Base-by-base conservation (phyloP, 2,329 filamentous ascomycete genomes). In the Fusarium sp. region DNA sequence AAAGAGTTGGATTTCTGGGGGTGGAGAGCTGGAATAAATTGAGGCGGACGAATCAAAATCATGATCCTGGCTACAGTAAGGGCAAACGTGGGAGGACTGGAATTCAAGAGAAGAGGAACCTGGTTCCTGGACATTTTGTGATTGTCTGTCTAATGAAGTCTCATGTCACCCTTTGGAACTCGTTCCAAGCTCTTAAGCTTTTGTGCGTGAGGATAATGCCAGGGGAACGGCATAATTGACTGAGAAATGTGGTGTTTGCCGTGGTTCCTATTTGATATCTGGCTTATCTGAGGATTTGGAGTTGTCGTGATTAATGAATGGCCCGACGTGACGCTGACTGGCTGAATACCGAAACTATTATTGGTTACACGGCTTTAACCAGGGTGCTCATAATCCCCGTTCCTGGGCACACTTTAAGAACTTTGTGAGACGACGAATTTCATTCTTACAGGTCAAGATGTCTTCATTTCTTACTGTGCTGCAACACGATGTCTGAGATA, bases 241-340 rank as follows among this genome's bases (percentile, higher is more conserved):
- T 28, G 35, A 35, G 16, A 50, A 36, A 45, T 41, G 47, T 39
- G 42, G 30, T 57, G 58, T 53, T 72, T 70, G 68, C 68, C 70
- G 72, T 58, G 64, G 60, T 35, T 39, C 30, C 33, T n/a, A 55
- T 57, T 55, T 33, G 39, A 44, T 54, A 30, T 54, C 36, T 47
- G 47, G 70, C 74, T 76, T 75, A 76, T 76, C 74, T 66, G 48
- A 55, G 50, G n/a, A 65, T 71, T 73, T 71, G 72, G 64, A 65
- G 68, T 72, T 75, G 63, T 61, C 39, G 59, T 77, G 70, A 74
- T 75, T 71, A 75, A 76, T 77, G 61, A 75, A 76, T 77, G 61
- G 65, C 44, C 53, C 41, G 54, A 65, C 45, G 11, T 47, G 41
- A 53, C 61, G 65, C 56, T 73, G 53, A 67, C 70, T 70, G 65